phyloP scores from a whole-genome alignment of 1,284 basidiomycete species.

The Cryptococcus wingfieldii region DNA sequence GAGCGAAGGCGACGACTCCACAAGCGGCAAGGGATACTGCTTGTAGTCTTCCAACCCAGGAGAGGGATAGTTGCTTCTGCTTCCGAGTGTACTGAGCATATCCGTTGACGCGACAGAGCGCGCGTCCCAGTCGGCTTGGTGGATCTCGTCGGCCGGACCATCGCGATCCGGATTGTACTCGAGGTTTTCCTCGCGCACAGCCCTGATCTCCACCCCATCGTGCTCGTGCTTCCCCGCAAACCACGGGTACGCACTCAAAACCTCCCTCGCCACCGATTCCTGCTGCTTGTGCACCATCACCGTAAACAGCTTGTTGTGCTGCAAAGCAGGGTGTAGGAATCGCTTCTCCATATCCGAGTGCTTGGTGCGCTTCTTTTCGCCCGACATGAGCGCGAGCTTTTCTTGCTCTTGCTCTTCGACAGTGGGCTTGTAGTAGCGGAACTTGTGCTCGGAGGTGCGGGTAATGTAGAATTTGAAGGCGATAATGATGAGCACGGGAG shows the following conservation, averaged over 20 bases:
- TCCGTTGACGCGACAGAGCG: conserved; percentile 41
- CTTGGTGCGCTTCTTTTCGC: conserved; percentile 40
- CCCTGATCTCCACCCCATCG: conserved; percentile 42
- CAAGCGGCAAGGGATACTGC: conserved; percentile 24
- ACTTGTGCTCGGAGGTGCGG: conserved; percentile 62
- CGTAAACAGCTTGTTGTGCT: conserved; percentile 45
- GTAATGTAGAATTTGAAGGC: conserved; percentile 78
- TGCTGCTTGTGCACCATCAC: conserved; percentile 51
- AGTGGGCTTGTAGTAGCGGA: conserved; percentile 62
- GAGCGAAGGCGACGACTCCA: conserved; percentile 17
- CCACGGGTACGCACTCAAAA: conserved; percentile 47
- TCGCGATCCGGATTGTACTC: conserved; percentile 46
- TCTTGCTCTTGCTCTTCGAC: conserved; percentile 47
- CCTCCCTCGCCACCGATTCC: conserved; percentile 40
- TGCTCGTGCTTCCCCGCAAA: conserved; percentile 38
- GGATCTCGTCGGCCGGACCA: conserved; percentile 30
- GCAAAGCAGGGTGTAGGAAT: conserved; percentile 53
- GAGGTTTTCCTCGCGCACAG: conserved; percentile 47
- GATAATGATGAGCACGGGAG: conserved; percentile 70
- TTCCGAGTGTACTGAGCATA: conserved; percentile 22
- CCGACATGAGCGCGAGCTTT: conserved; percentile 23
- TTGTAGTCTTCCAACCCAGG: conserved; percentile 17
- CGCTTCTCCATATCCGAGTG: conserved; percentile 51
- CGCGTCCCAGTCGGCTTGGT: conserved; percentile 42
- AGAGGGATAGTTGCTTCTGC: conserved; percentile 22